Percentiles rank a stretch among this genome's conserved stretches.
phyloP scores from a whole-genome alignment of 1,284 basidiomycete species.

The Xerocomus cyaneibrunnescens region DNA sequence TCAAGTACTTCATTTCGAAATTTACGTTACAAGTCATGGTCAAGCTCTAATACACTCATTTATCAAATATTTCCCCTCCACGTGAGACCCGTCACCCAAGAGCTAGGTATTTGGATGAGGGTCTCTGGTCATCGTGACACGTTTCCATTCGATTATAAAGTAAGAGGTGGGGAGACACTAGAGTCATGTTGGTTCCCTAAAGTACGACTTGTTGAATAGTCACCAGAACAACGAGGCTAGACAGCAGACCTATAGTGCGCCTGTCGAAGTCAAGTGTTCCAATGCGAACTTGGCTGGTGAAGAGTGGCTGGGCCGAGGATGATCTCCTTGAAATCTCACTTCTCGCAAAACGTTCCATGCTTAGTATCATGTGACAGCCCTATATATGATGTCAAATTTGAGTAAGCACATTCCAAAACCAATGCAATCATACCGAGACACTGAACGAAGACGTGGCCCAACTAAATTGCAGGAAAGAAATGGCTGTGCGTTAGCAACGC shows the following conservation, averaged over 20 bases:
- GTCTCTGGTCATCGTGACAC: background rate
- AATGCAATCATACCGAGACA: slow-evolving; percentile 11
- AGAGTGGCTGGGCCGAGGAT: background rate
- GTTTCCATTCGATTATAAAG: background rate
- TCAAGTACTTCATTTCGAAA: background rate
- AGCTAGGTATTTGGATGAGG: background rate
- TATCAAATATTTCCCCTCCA: background rate
- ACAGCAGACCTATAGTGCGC: background rate
- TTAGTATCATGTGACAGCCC: slow-evolving; percentile 22
- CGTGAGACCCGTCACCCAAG: background rate
- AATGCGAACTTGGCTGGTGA: slow-evolving; percentile 15
- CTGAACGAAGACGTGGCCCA: slow-evolving; percentile 18
- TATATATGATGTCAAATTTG: background rate
- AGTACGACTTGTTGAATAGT: background rate
- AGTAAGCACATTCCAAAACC: background rate
- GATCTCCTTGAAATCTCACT: background rate
- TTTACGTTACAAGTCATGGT: background rate
- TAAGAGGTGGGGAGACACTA: no score
- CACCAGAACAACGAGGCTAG: background rate
- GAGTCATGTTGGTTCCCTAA: background rate
- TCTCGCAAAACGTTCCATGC: slow-evolving; percentile 22
- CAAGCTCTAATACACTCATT: background rate
- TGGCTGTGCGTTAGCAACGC: slow-evolving; percentile 7
- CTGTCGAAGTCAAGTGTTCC: background rate
- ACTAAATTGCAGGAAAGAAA: slow-evolving; percentile 9